These are phyloP conservation scores for Acer campestre DNA, from an alignment of 345 rosid genomes.

Conservation along the genomic window DNA sequence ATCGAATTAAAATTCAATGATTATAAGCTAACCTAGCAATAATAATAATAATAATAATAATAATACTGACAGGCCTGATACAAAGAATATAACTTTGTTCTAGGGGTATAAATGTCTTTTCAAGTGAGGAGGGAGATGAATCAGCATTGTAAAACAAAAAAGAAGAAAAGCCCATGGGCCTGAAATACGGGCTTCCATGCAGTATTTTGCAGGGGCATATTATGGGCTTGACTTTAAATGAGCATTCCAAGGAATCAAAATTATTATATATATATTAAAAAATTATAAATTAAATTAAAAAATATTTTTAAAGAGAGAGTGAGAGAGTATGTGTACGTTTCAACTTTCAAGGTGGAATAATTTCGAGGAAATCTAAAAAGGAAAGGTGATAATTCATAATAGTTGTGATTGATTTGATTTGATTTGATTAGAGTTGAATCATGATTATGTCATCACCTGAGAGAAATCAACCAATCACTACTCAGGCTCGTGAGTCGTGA, in stretches of 20 bases:
- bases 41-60: too few relatives aligned
- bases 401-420: not conserved
- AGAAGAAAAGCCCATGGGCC: slow-evolving; percentile 27
- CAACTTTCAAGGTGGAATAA: slow-evolving; percentile 18
- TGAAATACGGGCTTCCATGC: slow-evolving; percentile 26
- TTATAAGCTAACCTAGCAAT: too few relatives aligned
- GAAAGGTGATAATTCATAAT: not conserved
- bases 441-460: slow-evolving; percentile 18
- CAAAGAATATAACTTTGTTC: not conserved
- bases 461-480: not conserved
- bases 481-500: slow-evolving; percentile 27
- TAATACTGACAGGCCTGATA: too few relatives aligned
- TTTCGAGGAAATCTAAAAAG: slow-evolving; percentile 22
- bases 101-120: not conserved
- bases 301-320: too few relatives aligned
- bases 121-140: not conserved
- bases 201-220: not conserved
- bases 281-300: not conserved
- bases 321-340: not conserved
- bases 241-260: slow-evolving; percentile 11
- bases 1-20: too few relatives aligned
- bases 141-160: not conserved
- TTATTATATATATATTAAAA: not conserved
- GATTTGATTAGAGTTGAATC: slow-evolving; percentile 21
- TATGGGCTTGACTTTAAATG: slow-evolving; percentile 6